A percentile compares a stretch with the other conserved stretches of the same genome.
Conservation (phyloP, 345 rosid species). For the Trapa incisa region DNA sequence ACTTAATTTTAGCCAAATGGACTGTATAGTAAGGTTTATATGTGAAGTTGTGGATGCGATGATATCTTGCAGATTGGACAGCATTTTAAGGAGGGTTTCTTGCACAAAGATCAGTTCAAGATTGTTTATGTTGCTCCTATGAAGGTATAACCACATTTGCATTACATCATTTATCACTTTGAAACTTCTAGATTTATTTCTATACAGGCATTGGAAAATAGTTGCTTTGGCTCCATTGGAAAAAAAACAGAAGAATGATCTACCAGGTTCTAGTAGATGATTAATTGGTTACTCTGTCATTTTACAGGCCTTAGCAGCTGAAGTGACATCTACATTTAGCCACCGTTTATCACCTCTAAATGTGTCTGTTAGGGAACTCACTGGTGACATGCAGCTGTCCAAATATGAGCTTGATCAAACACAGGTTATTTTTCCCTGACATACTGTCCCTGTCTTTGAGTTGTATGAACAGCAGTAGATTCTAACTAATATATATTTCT, state of each 20-base stretch:
- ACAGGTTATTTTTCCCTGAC: constrained; percentile 40
- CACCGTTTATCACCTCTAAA: constrained; percentile 83
- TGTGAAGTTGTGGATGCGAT: neutral
- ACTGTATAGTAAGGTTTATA: neutral
- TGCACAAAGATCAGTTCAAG: constrained; percentile 91
- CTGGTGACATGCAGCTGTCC: constrained; percentile 97
- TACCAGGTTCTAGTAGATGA: neutral
- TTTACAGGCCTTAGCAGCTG: constrained; percentile 90
- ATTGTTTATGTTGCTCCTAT: constrained; percentile 98
- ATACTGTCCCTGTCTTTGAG: constrained; percentile 6
- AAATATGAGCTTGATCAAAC: constrained; percentile 85
- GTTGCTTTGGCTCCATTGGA: neutral
- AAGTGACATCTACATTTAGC: constrained; percentile 85
- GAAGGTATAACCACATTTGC: constrained; percentile 48
- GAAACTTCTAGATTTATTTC: constrained; percentile 3
- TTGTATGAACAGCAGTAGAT: neutral
- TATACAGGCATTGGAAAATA: neutral
- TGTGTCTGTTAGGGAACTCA: constrained; percentile 88
- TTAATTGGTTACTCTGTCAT: constrained; percentile 5
- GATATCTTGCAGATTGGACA: constrained; percentile 66
- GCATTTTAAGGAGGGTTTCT: constrained; percentile 88
- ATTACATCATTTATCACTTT: neutral
- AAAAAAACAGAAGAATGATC: neutral
- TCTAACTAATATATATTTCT: constrained; percentile 4
- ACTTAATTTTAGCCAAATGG: neutral